These are phyloP conservation scores for Alternaria rosae DNA, from an alignment of 2,329 filamentous ascomycete species.

Conservation along the genomic window DNA sequence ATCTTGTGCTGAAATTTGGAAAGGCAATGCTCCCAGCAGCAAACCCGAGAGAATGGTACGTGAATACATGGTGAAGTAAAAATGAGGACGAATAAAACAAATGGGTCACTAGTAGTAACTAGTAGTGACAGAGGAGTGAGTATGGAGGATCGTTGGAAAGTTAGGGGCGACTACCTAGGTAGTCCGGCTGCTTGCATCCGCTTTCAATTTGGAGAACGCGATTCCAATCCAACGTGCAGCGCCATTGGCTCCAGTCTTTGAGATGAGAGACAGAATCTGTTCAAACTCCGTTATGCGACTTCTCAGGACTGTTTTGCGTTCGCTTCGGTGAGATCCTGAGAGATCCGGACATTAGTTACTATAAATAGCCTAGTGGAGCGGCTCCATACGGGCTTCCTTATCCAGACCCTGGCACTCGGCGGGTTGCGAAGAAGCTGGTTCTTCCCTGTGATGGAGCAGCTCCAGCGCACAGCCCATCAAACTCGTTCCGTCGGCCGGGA, in stretches of 20 bases:
- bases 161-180: too few species aligned
- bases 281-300: fast-evolving
- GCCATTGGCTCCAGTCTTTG: neutral
- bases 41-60: neutral
- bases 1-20: neutral
- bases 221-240: neutral
- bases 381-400: neutral
- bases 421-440: too few species aligned
- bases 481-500: too few species aligned
- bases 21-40: neutral
- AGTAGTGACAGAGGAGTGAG: neutral
- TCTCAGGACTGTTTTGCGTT: neutral
- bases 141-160: too few species aligned
- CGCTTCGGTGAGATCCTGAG: neutral
- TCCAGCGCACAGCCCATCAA: too few species aligned
- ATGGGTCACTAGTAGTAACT: neutral
- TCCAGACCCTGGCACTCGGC: too few species aligned
- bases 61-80: neutral
- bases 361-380: neutral
- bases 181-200: too few species aligned
- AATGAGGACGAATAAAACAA: neutral
- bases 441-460: too few species aligned
- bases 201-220: neutral
- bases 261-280: neutral
- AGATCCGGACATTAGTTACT: neutral